A percentile compares a stretch with the other conserved stretches of the same genome.
phyloP scores from a whole-genome alignment of 169 alveolate genomes.

The Fabrea salina region DNA sequence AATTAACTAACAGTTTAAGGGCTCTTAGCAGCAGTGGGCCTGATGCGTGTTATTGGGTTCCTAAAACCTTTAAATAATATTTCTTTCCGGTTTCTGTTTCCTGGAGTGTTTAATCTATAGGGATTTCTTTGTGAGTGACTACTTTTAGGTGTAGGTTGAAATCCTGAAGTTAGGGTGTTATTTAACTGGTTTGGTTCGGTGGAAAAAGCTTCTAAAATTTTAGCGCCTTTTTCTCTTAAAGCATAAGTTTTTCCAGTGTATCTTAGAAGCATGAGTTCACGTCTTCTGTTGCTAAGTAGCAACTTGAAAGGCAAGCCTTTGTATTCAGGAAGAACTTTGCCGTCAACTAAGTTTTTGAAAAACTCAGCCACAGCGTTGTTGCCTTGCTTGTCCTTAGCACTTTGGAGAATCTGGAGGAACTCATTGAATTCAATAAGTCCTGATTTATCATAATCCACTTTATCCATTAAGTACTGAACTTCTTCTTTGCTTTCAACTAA shows the following conservation, averaged over 20 bases:
- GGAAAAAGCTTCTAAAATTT: conserved; percentile 7
- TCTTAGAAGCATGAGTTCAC: background rate
- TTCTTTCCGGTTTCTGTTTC: too few species aligned
- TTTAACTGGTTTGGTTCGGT: background rate
- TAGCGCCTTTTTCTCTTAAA: conserved; percentile 4
- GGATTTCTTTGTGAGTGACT: too few species aligned
- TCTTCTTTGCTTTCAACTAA: conserved; percentile 13
- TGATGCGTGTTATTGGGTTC: too few species aligned
- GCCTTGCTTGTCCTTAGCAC: conserved; percentile 17
- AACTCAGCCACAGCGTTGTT: background rate
- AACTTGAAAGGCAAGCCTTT: conserved; percentile 25
- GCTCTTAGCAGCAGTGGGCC: too few species aligned
- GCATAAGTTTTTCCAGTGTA: background rate
- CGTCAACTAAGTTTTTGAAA: conserved; percentile 21
- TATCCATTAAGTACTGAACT: background rate
- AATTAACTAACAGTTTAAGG: too few species aligned
- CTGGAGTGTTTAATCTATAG: too few species aligned
- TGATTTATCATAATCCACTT: conserved; percentile 16
- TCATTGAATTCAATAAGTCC: conserved; percentile 33
- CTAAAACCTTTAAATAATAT: too few species aligned
- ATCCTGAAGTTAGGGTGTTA: too few species aligned
- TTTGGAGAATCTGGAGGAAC: conserved; percentile 8
- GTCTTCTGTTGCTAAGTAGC: background rate
- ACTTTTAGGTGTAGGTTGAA: too few species aligned
- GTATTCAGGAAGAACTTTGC: background rate